These are phyloP conservation scores for Tulasnella sp. DNA, from an alignment of 768 basidiomycete species.

Conservation along the genomic window DNA sequence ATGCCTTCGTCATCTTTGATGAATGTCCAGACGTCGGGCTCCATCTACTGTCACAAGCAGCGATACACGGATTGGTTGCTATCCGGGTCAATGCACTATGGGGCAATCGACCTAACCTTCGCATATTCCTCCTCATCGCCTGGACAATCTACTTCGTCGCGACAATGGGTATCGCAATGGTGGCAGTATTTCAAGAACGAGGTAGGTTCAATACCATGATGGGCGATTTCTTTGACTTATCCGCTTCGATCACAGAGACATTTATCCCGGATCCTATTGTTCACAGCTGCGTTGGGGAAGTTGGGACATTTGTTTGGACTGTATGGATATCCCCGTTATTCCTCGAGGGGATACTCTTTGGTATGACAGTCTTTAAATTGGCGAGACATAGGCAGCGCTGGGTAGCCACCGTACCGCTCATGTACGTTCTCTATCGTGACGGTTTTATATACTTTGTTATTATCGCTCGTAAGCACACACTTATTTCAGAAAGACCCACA, in stretches of 20 bases:
- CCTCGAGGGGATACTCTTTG: neutral
- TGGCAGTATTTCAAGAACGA: neutral
- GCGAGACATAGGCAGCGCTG: neutral
- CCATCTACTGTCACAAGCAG: neutral
- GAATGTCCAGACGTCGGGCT: neutral
- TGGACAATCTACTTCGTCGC: neutral
- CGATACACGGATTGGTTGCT: slow-evolving; percentile 5
- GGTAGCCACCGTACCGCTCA: neutral
- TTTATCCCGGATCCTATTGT: neutral
- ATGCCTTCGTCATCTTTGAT: neutral
- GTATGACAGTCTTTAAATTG: neutral
- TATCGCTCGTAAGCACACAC: neutral
- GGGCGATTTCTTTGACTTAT: neutral
- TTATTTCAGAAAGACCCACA: neutral
- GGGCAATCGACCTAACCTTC: neutral
- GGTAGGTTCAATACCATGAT: neutral
- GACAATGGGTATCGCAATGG: neutral
- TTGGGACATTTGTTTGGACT: neutral
- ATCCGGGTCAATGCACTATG: slow-evolving; percentile 7
- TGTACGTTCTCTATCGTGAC: slow-evolving; percentile 6
- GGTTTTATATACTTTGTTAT: slow-evolving; percentile 6
- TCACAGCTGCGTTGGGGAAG: neutral
- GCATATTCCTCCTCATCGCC: neutral
- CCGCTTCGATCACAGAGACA: neutral
- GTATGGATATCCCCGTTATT: slow-evolving; percentile 5